These are phyloP conservation scores for Coffea eugenioides DNA, from an alignment of 257 asterid species.

Conservation along the genomic window DNA sequence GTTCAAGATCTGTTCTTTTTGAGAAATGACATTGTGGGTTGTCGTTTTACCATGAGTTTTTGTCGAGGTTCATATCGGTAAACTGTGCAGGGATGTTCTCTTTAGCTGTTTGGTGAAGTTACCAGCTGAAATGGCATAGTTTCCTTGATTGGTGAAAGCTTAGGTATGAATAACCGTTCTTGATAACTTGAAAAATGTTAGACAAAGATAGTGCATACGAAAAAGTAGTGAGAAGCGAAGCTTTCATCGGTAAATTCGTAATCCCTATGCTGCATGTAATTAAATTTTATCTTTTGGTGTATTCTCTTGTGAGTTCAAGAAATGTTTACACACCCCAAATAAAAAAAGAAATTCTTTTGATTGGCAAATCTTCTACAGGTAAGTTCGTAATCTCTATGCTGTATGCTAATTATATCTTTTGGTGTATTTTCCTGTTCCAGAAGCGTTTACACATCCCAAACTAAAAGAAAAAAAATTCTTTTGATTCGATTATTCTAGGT, in stretches of 20 bases:
- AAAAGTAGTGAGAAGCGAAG: background rate
- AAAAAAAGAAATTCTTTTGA: too few species aligned
- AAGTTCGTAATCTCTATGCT: too few species aligned
- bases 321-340: background rate
- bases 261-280: too few species aligned
- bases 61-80: background rate
- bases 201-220: background rate
- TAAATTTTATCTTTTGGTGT: background rate
- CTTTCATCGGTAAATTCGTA: background rate
- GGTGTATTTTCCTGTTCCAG: background rate
- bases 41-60: background rate
- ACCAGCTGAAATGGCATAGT: background rate
- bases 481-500: too few species aligned
- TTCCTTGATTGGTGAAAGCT: background rate
- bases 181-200: background rate
- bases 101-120: background rate
- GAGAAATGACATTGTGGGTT: background rate
- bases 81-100: background rate
- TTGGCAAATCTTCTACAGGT: background rate
- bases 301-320: background rate
- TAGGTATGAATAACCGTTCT: background rate
- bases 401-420: background rate
- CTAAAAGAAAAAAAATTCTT: too few species aligned
- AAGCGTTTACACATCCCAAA: background rate
- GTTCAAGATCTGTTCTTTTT: constrained; percentile 25